Percentiles rank a stretch among this genome's conserved stretches.
Evolutionary conservation across 1,139 yeast species (phyloP).

Genomic region (Sugiyamaella xylanicola): DNA sequence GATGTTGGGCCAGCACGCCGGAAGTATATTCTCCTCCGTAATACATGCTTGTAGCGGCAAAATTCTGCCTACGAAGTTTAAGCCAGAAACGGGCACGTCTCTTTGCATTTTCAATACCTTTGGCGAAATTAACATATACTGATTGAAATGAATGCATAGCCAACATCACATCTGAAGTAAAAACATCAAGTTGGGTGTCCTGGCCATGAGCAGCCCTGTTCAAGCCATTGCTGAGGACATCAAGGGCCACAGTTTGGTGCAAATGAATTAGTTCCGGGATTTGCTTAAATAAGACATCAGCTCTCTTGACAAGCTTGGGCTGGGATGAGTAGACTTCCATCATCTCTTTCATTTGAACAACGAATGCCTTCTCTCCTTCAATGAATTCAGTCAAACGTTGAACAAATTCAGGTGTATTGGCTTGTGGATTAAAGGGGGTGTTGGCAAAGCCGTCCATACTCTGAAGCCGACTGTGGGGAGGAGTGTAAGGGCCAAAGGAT

Average conservation of each 20-base stretch:
- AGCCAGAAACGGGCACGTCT: slow-evolving; percentile 22
- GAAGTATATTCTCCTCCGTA: slow-evolving; percentile 23
- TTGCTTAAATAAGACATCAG: slow-evolving; percentile 29
- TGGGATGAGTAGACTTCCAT: slow-evolving; percentile 27
- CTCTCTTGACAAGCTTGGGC: slow-evolving; percentile 23
- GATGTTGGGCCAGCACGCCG: slow-evolving; percentile 30
- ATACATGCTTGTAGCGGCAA: slow-evolving; percentile 20
- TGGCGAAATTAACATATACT: slow-evolving; percentile 14
- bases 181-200: slow-evolving; percentile 20
- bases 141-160: slow-evolving; percentile 9
- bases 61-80: slow-evolving; percentile 13
- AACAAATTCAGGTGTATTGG: not conserved
- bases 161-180: slow-evolving; percentile 16
- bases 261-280: slow-evolving; percentile 33
- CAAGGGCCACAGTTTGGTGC: slow-evolving; percentile 31
- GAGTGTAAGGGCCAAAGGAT: not conserved
- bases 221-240: slow-evolving; percentile 27
- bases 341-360: slow-evolving; percentile 32
- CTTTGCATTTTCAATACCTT: slow-evolving; percentile 10
- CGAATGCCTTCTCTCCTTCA: slow-evolving; percentile 30
- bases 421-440: slow-evolving; percentile 24
- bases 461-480: slow-evolving; percentile 24
- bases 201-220: slow-evolving; percentile 24
- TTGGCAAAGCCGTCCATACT: slow-evolving; percentile 30
- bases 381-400: slow-evolving; percentile 27